Conservation (phyloP, 2,329 filamentous ascomycete genomes). For the Ustulina deusta region DNA sequence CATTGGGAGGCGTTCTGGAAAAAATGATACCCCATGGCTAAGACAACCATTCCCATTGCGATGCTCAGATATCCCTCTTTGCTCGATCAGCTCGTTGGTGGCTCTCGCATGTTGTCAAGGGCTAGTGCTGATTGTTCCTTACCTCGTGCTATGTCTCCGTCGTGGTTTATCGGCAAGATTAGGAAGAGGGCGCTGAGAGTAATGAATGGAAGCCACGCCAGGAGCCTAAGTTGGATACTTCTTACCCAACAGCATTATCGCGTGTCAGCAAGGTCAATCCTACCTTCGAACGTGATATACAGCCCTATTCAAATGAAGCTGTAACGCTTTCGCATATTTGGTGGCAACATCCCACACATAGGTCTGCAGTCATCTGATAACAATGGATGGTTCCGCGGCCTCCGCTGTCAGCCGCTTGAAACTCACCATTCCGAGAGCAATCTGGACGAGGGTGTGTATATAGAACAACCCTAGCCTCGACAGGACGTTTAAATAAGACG, state of each 20-base stretch:
- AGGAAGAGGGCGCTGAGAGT: not conserved
- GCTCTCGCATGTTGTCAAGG: slow-evolving; percentile 9
- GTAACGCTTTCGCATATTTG: slow-evolving; percentile 18
- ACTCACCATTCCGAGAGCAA: not conserved
- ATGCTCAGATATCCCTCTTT: slow-evolving; percentile 9
- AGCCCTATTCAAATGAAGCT: slow-evolving; percentile 10
- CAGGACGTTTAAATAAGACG: slow-evolving; percentile 7
- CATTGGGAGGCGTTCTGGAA: slow-evolving; percentile 44
- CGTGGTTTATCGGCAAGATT: slow-evolving; percentile 1
- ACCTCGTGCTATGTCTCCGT: slow-evolving; percentile 10
- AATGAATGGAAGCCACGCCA: slow-evolving; percentile 1
- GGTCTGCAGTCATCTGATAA: slow-evolving; percentile 18
- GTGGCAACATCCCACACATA: slow-evolving; percentile 4
- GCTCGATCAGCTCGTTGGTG: not conserved
- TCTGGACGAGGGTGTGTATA: slow-evolving; percentile 27
- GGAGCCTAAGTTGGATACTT: slow-evolving; percentile 2
- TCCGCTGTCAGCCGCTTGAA: slow-evolving; percentile 23
- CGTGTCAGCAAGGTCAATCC: slow-evolving; percentile 12
- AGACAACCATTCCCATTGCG: slow-evolving; percentile 7
- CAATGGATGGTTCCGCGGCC: slow-evolving; percentile 16
- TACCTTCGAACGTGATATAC: slow-evolving; percentile 12
- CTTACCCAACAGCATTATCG: slow-evolving; percentile 1
- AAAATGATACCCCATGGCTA: slow-evolving; percentile 46
- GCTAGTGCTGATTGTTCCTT: slow-evolving; percentile 11
- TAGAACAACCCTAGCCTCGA: slow-evolving; percentile 29